Conservation (phyloP, 1,284 basidiomycete genomes). For the Polyporus tsugae region DNA sequence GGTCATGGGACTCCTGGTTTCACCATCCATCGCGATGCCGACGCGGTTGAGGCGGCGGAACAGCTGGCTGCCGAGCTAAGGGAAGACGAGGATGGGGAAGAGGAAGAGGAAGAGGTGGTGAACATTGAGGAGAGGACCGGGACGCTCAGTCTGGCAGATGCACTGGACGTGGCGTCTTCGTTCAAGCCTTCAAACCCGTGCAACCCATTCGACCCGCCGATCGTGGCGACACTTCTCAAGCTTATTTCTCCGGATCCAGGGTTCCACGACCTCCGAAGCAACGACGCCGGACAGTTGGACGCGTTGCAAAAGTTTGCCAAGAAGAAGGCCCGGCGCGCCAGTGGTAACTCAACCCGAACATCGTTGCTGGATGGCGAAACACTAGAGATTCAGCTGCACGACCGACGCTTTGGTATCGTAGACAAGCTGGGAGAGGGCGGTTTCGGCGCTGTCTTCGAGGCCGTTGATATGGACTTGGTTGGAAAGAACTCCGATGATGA, state of each 20-base stretch:
- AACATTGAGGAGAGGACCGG: slow-evolving; percentile 64
- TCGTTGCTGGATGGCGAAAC: slow-evolving; percentile 49
- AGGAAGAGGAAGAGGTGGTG: slow-evolving; percentile 36
- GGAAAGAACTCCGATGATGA: slow-evolving; percentile 36
- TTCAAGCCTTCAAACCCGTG: slow-evolving; percentile 88
- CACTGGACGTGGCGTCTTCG: slow-evolving; percentile 63
- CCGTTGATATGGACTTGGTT: slow-evolving; percentile 60
- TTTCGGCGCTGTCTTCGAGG: slow-evolving; percentile 94
- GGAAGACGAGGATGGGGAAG: slow-evolving; percentile 41
- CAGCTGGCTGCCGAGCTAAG: slow-evolving; percentile 43
- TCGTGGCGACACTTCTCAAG: slow-evolving; percentile 73
- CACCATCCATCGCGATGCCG: slow-evolving; percentile 45
- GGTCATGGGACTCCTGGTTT: slow-evolving; percentile 50
- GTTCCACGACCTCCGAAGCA: slow-evolving; percentile 69
- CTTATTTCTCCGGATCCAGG: slow-evolving; percentile 70
- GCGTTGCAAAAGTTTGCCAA: slow-evolving; percentile 71
- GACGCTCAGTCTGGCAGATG: slow-evolving; percentile 68
- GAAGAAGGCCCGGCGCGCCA: slow-evolving; percentile 60
- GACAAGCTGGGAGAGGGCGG: slow-evolving; percentile 97
- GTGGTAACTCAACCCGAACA: slow-evolving; percentile 52
- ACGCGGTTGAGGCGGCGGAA: slow-evolving; percentile 57
- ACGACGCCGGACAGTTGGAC: slow-evolving; percentile 68
- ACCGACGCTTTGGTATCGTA: slow-evolving; percentile 71
- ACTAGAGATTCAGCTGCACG: slow-evolving; percentile 62
- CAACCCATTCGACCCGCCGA: slow-evolving; percentile 82